These are phyloP conservation scores for Rhododendron mucronatum DNA, from an alignment of 148 eudicot species.

Conservation along the genomic window DNA sequence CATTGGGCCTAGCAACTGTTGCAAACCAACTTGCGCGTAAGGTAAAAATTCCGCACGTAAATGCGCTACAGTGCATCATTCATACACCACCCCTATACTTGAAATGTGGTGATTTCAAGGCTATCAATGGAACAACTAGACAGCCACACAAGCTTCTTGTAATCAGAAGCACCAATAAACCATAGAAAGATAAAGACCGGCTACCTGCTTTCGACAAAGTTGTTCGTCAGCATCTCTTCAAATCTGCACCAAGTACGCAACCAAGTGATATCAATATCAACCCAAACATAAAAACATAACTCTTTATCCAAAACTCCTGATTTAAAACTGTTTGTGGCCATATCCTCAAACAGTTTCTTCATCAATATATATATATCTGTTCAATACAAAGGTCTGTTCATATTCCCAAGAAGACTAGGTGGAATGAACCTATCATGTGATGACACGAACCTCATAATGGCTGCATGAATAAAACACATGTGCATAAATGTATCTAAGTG, in stretches of 20 bases:
- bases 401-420: too few species aligned
- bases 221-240: constrained; percentile 95
- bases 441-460: too few species aligned
- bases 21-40: neutral
- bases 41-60: neutral
- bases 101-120: neutral
- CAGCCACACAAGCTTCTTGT: neutral
- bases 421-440: too few species aligned
- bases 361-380: too few species aligned
- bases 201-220: constrained; percentile 92
- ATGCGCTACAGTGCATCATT: neutral
- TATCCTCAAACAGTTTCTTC: too few species aligned
- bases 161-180: neutral
- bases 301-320: too few species aligned
- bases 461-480: too few species aligned
- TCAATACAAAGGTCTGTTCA: too few species aligned
- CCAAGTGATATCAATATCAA: constrained; percentile 6
- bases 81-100: neutral
- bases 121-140: neutral
- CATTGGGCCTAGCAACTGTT: neutral
- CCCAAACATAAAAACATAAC: neutral
- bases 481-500: too few species aligned
- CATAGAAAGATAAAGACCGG: neutral
- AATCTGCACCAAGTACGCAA: constrained; percentile 43
- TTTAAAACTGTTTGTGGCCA: too few species aligned